Percentiles rank a stretch among this genome's conserved stretches.
Conservation (phyloP, 352 stramenopile species). For the Phytophthora multivora region DNA sequence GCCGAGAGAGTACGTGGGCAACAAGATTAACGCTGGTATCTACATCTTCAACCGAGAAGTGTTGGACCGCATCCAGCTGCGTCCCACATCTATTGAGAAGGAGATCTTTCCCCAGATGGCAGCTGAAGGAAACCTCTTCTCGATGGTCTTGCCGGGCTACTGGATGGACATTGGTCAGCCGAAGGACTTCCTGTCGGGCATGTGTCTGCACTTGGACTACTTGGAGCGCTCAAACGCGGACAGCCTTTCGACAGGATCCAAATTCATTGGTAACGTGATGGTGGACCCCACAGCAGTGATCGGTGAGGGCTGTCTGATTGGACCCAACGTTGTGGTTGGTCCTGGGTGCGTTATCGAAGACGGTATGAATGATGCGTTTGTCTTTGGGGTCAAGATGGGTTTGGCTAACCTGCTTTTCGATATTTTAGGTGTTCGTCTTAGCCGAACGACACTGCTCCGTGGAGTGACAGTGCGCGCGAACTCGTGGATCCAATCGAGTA, state of each 20-base stretch:
- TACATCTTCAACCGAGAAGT: constrained; percentile 91
- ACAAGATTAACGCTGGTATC: constrained; percentile 92
- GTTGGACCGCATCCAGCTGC: constrained; percentile 85
- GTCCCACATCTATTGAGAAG: constrained; percentile 91
- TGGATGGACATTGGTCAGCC: constrained; percentile 93
- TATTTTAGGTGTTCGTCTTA: constrained; percentile 75
- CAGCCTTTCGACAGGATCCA: constrained; percentile 58
- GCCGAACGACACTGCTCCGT: constrained; percentile 77
- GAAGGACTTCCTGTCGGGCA: constrained; percentile 89
- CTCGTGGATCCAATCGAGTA: constrained; percentile 88
- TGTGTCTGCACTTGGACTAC: constrained; percentile 86
- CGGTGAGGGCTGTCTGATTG: constrained; percentile 80
- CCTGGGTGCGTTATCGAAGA: constrained; percentile 86
- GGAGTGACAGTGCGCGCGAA: constrained; percentile 80
- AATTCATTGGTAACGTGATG: constrained; percentile 88
- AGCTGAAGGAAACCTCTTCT: constrained; percentile 83
- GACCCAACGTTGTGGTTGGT: constrained; percentile 86
- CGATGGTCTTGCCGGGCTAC: constrained; percentile 87
- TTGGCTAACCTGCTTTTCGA: not conserved
- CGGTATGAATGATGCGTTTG: constrained; percentile 35
- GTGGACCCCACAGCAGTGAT: constrained; percentile 81
- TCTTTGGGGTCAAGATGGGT: not conserved
- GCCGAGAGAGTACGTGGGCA: constrained; percentile 87
- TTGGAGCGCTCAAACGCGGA: constrained; percentile 54
- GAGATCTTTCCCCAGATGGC: constrained; percentile 92